Evolutionary conservation across 176 grass and related monocot species (phyloP).

Genomic region (Panicum miliaceum): DNA sequence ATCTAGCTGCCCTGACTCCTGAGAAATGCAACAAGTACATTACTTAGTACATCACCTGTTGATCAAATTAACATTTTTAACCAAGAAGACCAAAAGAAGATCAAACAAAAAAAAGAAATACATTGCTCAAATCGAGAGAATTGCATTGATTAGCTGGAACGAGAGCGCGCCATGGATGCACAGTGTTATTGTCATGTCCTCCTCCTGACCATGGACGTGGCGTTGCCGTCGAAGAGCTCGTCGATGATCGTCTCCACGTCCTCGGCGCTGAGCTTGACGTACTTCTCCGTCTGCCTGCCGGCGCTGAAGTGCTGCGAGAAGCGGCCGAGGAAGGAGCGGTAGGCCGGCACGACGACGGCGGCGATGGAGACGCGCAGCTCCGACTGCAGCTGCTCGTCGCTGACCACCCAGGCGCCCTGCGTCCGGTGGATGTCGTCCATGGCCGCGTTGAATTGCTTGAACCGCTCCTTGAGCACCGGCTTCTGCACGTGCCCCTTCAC

Average conservation of each 20-base stretch:
- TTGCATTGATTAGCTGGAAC: neutral
- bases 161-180: neutral
- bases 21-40: conserved; percentile 31
- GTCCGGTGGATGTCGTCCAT: conserved; percentile 88
- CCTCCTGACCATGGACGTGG: conserved; percentile 62
- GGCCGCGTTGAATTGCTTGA: conserved; percentile 87
- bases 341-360: conserved; percentile 80
- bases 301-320: conserved; percentile 68
- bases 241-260: conserved; percentile 79
- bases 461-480: conserved; percentile 79
- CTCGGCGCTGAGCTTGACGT: conserved; percentile 77
- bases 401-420: conserved; percentile 78
- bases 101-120: neutral
- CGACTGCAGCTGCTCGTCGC: conserved; percentile 89
- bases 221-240: conserved; percentile 82
- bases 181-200: conserved; percentile 44
- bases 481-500: conserved; percentile 78
- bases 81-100: neutral
- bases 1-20: conserved; percentile 34
- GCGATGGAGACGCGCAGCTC: conserved; percentile 90
- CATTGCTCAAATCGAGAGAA: conserved; percentile 37
- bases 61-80: conserved; percentile 29
- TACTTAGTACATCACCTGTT: conserved; percentile 32
- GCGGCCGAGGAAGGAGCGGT: conserved; percentile 80
- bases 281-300: conserved; percentile 87